phyloP scores from a whole-genome alignment of 345 rosid genomes.

The Brassica rapa region DNA sequence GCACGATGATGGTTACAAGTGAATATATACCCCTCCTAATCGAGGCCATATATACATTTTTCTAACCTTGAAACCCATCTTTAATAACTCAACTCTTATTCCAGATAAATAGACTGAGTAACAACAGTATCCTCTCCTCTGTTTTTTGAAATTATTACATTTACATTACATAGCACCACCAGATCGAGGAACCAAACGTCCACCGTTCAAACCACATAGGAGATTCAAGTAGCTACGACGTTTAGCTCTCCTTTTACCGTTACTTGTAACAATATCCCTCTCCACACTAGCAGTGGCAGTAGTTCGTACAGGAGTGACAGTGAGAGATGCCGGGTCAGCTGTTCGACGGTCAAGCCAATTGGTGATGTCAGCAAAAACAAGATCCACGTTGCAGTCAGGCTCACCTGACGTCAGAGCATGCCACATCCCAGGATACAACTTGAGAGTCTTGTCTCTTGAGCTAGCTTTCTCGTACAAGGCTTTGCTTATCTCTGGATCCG shows the following conservation, averaged over 20 bases:
- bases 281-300: slow-evolving; percentile 5
- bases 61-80: neutral
- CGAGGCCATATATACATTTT: neutral
- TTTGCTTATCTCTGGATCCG: slow-evolving; percentile 98
- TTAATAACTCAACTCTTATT: neutral
- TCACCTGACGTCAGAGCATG: slow-evolving; percentile 87
- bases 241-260: slow-evolving; percentile 18
- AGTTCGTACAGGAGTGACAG: slow-evolving; percentile 44
- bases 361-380: slow-evolving; percentile 77
- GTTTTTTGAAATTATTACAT: neutral
- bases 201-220: slow-evolving; percentile 69
- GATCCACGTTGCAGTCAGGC: slow-evolving; percentile 66
- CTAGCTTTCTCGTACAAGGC: slow-evolving; percentile 74
- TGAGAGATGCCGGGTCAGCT: slow-evolving; percentile 29
- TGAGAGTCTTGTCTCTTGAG: slow-evolving; percentile 82
- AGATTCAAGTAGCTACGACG: slow-evolving; percentile 37
- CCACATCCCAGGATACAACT: slow-evolving; percentile 95
- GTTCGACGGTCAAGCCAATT: slow-evolving; percentile 73
- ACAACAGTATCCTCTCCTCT: neutral
- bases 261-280: neutral
- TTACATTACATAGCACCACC: slow-evolving; percentile 56
- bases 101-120: neutral
- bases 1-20: too few relatives aligned
- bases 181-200: slow-evolving; percentile 55
- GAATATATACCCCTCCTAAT: too few relatives aligned